Evolutionary conservation across 1,139 yeast genomes (phyloP).

Genomic region (Yamadazyma sp.): DNA sequence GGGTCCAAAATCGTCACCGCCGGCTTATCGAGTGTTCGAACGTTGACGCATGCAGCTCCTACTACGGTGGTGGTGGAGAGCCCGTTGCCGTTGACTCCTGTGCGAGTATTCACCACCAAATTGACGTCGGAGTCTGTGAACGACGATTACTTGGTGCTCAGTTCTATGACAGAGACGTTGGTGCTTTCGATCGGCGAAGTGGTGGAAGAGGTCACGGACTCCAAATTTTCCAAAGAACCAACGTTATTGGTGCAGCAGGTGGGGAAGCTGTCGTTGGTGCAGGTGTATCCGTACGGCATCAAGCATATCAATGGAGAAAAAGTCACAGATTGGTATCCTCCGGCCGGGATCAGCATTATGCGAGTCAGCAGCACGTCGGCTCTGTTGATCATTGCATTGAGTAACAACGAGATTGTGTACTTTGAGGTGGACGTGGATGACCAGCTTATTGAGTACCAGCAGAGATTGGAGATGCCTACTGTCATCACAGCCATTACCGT

Average conservation of each 20-base stretch:
- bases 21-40: constrained; percentile 23
- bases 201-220: constrained; percentile 72
- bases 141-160: constrained; percentile 67
- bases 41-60: constrained; percentile 59
- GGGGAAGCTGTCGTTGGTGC: constrained; percentile 64
- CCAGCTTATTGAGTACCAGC: constrained; percentile 68
- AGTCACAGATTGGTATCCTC: constrained; percentile 76
- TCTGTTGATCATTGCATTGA: constrained; percentile 70
- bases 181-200: constrained; percentile 78
- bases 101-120: constrained; percentile 61
- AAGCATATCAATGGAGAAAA: constrained; percentile 46
- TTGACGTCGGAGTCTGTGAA: constrained; percentile 39
- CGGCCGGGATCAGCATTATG: constrained; percentile 68
- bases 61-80: constrained; percentile 67
- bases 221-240: constrained; percentile 57
- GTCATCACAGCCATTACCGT: constrained; percentile 46
- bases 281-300: constrained; percentile 73
- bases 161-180: constrained; percentile 68
- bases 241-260: constrained; percentile 74
- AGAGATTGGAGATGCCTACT: constrained; percentile 56
- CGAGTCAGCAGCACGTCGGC: constrained; percentile 61
- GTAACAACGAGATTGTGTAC: constrained; percentile 75
- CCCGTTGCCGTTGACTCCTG: constrained; percentile 66
- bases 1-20: constrained; percentile 30
- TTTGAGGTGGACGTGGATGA: constrained; percentile 75